A percentile compares a stretch with the other conserved stretches of the same genome.
phyloP scores from a whole-genome alignment of 371 early-diverging fungal species.

The Thermomucor indicae-seudaticae region DNA sequence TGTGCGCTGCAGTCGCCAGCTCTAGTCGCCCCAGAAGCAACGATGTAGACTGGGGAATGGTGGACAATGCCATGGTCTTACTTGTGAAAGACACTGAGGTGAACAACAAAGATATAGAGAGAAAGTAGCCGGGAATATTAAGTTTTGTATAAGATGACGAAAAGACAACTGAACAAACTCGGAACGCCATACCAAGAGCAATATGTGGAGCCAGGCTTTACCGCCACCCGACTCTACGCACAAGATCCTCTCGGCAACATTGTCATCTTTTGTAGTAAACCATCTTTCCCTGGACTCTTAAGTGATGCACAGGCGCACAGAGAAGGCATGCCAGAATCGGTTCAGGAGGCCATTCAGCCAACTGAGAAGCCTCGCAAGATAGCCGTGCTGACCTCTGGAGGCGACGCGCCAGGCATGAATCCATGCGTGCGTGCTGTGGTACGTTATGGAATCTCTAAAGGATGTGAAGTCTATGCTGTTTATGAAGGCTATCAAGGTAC shows the following conservation, averaged over 20 bases:
- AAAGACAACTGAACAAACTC: slow-evolving; percentile 14
- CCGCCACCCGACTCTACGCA: slow-evolving; percentile 43
- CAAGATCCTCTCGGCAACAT: slow-evolving; percentile 79
- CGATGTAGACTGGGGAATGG: slow-evolving; percentile 29
- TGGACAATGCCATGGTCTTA: slow-evolving; percentile 27
- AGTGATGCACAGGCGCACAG: background rate
- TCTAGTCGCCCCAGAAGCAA: slow-evolving; percentile 1
- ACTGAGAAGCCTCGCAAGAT: slow-evolving; percentile 43
- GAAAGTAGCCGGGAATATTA: too few species aligned
- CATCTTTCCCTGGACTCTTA: slow-evolving; percentile 31
- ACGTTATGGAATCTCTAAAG: slow-evolving; percentile 81
- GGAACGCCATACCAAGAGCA: slow-evolving; percentile 25
- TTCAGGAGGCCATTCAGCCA: background rate
- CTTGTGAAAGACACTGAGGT: slow-evolving; percentile 22
- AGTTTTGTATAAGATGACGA: too few species aligned
- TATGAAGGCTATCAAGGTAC: slow-evolving; percentile 98
- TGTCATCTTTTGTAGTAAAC: slow-evolving; percentile 59
- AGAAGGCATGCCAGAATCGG: background rate
- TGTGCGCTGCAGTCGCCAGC: slow-evolving; percentile 9
- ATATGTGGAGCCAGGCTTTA: too few species aligned
- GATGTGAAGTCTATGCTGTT: slow-evolving; percentile 87
- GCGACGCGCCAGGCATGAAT: slow-evolving; percentile 99
- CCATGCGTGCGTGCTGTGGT: slow-evolving; percentile 94
- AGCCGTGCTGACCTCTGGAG: slow-evolving; percentile 97
- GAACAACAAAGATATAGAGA: slow-evolving; percentile 26